phyloP scores from a whole-genome alignment of 2,329 filamentous ascomycete genomes.

The Cordyceps tenuipes region DNA sequence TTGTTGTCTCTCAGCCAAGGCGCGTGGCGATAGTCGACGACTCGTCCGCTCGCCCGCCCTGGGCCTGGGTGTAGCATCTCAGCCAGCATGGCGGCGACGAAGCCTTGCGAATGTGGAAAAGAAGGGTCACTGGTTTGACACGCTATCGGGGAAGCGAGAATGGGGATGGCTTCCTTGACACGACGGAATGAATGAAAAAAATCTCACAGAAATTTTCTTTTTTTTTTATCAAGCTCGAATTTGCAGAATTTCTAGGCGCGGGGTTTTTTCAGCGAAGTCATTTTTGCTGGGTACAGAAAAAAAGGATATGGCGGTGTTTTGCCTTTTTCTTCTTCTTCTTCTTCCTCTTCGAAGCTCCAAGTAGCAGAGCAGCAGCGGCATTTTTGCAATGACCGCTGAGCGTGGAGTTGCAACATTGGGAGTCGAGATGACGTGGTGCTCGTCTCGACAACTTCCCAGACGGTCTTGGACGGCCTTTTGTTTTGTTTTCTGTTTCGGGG shows the following conservation, averaged over 20 bases:
- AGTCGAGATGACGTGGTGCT: not conserved
- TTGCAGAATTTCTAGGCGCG: not conserved
- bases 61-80: too few species aligned
- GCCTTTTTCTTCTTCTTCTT: not conserved
- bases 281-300: not conserved
- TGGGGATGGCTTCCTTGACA: not conserved
- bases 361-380: too few species aligned
- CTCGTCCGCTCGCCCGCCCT: too few species aligned
- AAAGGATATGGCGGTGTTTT: not conserved
- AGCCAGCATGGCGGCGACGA: not conserved
- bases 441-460: not conserved
- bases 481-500: not conserved
- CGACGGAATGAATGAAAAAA: not conserved
- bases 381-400: too few species aligned
- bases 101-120: not conserved
- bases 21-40: constrained; percentile 62
- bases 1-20: constrained; percentile 82
- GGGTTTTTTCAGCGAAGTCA: not conserved
- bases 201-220: not conserved
- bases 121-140: constrained; percentile 1
- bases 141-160: constrained; percentile 1
- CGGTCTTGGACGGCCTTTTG: not conserved
- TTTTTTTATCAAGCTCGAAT: not conserved
- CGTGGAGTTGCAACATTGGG: not conserved
- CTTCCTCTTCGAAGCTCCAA: not conserved